phyloP scores from a whole-genome alignment of 176 grass and related monocot species.

The Poa pratensis region DNA sequence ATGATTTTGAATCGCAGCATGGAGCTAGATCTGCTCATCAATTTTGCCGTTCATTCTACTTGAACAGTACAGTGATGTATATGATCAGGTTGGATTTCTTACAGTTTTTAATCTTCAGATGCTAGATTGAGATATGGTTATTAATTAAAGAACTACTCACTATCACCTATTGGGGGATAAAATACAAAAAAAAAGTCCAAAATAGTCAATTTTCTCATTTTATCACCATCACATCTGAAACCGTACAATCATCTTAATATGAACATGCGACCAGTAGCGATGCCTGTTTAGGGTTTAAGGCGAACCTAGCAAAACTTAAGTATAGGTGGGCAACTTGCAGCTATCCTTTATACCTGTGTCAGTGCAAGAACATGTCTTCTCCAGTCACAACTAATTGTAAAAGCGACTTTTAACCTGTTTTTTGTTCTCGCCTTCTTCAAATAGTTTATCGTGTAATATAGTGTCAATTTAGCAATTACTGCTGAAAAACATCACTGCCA shows the following conservation, averaged over 20 bases:
- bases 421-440: conserved; percentile 8
- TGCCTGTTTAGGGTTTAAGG: conserved; percentile 13
- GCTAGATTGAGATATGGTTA: neutral
- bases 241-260: neutral
- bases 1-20: conserved; percentile 64
- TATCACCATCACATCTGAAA: neutral
- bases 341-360: conserved; percentile 2
- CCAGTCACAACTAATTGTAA: conserved; percentile 14
- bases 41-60: conserved; percentile 87
- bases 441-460: neutral
- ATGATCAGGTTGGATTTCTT: conserved; percentile 75
- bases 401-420: conserved; percentile 20
- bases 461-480: neutral
- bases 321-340: conserved; percentile 23
- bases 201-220: conserved; percentile 1
- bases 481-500: no score
- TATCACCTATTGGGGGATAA: conserved; percentile 8
- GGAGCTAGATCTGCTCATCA: conserved; percentile 83
- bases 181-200: neutral
- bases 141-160: conserved; percentile 14
- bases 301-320: conserved; percentile 23
- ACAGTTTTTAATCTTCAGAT: conserved; percentile 25
- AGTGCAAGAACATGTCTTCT: neutral
- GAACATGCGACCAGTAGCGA: neutral
- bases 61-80: conserved; percentile 93